phyloP scores from a whole-genome alignment of 164 flowering plant species.

The Vitis labrusca region DNA sequence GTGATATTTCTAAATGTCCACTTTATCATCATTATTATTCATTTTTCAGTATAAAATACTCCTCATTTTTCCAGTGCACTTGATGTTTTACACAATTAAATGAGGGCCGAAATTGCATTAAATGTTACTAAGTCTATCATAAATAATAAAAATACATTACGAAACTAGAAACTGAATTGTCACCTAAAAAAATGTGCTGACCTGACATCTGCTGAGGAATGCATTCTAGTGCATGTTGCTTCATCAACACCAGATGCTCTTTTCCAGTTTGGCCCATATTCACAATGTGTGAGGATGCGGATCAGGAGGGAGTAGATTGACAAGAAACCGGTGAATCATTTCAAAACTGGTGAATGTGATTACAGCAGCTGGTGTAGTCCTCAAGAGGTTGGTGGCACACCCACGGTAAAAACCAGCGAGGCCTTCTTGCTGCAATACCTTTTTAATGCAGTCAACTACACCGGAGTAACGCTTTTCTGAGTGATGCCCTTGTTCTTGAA shows the following conservation, averaged over 20 bases:
- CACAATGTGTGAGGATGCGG: constrained; percentile 55
- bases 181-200: not conserved
- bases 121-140: constrained; percentile 5
- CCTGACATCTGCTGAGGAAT: not conserved
- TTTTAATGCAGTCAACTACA: constrained; percentile 72
- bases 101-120: constrained; percentile 3
- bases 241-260: not conserved
- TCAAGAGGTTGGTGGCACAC: constrained; percentile 85
- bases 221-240: not conserved
- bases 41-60: constrained; percentile 3
- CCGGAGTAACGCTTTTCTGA: constrained; percentile 85
- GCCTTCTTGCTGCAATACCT: constrained; percentile 77
- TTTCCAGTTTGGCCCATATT: not conserved
- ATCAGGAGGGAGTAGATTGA: constrained; percentile 47
- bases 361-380: constrained; percentile 96
- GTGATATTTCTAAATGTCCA: not conserved
- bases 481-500: constrained; percentile 92
- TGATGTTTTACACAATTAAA: constrained; percentile 3
- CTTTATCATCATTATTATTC: constrained; percentile 15
- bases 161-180: not conserved
- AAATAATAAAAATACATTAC: not conserved
- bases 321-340: constrained; percentile 88
- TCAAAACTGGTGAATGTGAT: constrained; percentile 98
- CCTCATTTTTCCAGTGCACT: not conserved
- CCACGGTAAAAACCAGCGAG: constrained; percentile 92